phyloP scores from a whole-genome alignment of 495 filamentous ascomycete genomes.

The Hypoxylon trugodes region DNA sequence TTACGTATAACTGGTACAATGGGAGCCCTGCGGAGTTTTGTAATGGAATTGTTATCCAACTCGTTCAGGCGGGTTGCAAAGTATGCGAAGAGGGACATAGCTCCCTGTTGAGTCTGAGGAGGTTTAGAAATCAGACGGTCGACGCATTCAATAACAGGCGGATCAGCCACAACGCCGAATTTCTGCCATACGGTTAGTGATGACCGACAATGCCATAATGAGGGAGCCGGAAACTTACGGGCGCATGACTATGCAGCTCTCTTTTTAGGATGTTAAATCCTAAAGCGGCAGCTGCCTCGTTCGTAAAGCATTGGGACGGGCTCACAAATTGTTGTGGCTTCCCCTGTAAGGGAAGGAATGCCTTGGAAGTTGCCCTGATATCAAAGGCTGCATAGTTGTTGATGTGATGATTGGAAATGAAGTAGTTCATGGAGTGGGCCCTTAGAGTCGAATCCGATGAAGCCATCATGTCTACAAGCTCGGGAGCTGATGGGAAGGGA shows the following conservation, averaged over 20 bases:
- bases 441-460: conserved; percentile 65
- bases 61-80: conserved; percentile 79
- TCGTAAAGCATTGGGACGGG: conserved; percentile 82
- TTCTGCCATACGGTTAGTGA: conserved; percentile 54
- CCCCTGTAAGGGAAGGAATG: conserved; percentile 78
- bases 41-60: conserved; percentile 66
- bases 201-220: not conserved
- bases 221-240: conserved; percentile 24
- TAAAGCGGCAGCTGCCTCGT: conserved; percentile 76
- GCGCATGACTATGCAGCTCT: conserved; percentile 77
- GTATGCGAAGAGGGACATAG: conserved; percentile 79
- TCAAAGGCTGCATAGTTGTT: conserved; percentile 76
- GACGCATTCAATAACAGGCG: conserved; percentile 77
- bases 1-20: conserved; percentile 73
- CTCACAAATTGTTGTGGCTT: conserved; percentile 67
- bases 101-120: conserved; percentile 68
- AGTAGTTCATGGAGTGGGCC: conserved; percentile 79
- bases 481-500: conserved; percentile 69
- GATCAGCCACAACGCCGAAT: conserved; percentile 83
- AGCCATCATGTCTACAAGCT: conserved; percentile 81
- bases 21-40: conserved; percentile 64
- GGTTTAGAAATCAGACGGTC: conserved; percentile 73
- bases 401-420: conserved; percentile 75
- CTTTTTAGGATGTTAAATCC: conserved; percentile 78
- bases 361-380: conserved; percentile 60